Evolutionary conservation across 352 stramenopile genomes (phyloP).

Genomic region (Phytophthora ramorum): DNA sequence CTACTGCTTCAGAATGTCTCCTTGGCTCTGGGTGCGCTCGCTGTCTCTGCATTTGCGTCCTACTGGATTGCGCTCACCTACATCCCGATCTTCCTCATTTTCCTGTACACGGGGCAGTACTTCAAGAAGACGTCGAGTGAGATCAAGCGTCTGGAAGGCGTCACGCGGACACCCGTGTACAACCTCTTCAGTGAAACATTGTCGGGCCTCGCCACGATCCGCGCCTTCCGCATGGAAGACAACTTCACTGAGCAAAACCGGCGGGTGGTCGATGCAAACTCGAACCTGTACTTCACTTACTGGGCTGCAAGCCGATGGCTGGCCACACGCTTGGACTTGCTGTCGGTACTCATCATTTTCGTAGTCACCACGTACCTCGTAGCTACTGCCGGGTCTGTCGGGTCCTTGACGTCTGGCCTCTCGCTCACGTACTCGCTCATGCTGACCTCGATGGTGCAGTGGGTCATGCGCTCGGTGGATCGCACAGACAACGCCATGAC

Average conservation of each 20-base stretch:
- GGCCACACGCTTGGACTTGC: slow-evolving; percentile 89
- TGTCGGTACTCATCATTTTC: slow-evolving; percentile 85
- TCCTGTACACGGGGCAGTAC: slow-evolving; percentile 73
- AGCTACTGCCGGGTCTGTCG: slow-evolving; percentile 42
- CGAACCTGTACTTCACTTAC: slow-evolving; percentile 55
- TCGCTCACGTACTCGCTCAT: slow-evolving; percentile 56
- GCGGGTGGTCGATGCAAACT: slow-evolving; percentile 49
- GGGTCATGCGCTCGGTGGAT: slow-evolving; percentile 31
- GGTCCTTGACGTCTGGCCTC: slow-evolving; percentile 37
- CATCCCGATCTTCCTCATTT: slow-evolving; percentile 65
- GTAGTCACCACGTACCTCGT: slow-evolving; percentile 91
- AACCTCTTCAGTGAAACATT: slow-evolving; percentile 93
- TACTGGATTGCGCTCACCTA: slow-evolving; percentile 55
- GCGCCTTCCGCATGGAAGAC: slow-evolving; percentile 59
- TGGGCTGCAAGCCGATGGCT: slow-evolving; percentile 91
- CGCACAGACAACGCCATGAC: slow-evolving; percentile 50
- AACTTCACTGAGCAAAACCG: slow-evolving; percentile 51
- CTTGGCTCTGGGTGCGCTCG: slow-evolving; percentile 37
- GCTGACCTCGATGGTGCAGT: slow-evolving; percentile 57
- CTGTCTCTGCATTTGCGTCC: slow-evolving; percentile 50
- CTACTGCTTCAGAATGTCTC: slow-evolving; percentile 32
- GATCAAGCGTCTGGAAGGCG: slow-evolving; percentile 93
- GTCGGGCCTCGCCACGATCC: slow-evolving; percentile 90
- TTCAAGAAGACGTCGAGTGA: slow-evolving; percentile 86
- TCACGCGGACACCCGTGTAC: slow-evolving; percentile 90